Percentiles rank a stretch among this genome's conserved stretches.
Evolutionary conservation across 306 rosid species (phyloP).

Genomic region (Vigna angularis): DNA sequence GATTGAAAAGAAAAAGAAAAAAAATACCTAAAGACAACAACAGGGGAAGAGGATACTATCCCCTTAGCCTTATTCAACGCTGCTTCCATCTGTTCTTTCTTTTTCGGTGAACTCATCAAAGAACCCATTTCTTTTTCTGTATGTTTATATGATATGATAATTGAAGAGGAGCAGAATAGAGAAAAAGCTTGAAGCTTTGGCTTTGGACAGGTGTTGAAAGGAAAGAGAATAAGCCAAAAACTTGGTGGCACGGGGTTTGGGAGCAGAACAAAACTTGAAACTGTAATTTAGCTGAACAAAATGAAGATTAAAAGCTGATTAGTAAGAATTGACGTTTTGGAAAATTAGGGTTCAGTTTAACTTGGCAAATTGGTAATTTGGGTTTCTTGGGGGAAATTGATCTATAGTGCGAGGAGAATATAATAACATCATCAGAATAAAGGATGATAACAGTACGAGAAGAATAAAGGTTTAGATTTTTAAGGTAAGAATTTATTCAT

Average conservation of each 20-base stretch:
- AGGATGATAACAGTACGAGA: no score
- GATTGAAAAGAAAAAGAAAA: neutral
- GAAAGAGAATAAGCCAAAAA: slow-evolving; percentile 17
- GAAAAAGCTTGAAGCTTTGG: slow-evolving; percentile 1
- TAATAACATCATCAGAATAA: no score
- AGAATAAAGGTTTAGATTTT: no score
- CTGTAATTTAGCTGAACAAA: neutral
- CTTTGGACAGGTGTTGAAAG: slow-evolving; percentile 40
- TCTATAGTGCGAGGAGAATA: no score
- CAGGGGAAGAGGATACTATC: slow-evolving; percentile 46
- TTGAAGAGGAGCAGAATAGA: neutral
- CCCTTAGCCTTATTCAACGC: slow-evolving; percentile 50
- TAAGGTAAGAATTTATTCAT: no score
- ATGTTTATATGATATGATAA: neutral
- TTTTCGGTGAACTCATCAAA: slow-evolving; percentile 23
- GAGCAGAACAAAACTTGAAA: neutral
- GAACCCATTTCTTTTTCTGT: slow-evolving; percentile 46
- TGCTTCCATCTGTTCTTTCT: slow-evolving; percentile 46
- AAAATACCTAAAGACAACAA: slow-evolving; percentile 48
- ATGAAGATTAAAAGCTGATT: neutral
- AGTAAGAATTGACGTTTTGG: neutral
- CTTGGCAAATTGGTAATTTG: neutral
- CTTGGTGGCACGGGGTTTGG: slow-evolving; percentile 16
- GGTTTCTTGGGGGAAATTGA: no score
- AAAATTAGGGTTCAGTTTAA: slow-evolving; percentile 22